Base-by-base conservation (phyloP, 2,329 filamentous ascomycete species). In the Penicillium expansum region DNA sequence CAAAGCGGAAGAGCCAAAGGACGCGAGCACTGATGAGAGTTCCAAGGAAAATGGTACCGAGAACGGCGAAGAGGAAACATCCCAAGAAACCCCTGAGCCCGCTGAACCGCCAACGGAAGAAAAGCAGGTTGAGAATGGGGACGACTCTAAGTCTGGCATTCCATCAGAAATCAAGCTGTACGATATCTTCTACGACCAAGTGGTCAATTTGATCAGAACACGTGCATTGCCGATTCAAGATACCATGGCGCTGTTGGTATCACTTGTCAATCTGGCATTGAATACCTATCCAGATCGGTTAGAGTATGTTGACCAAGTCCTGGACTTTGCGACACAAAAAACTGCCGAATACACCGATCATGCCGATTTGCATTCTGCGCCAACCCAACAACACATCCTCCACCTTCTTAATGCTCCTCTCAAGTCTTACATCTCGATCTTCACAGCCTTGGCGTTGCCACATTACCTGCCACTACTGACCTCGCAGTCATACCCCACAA, bases 151-250 rank as follows among this genome's bases (percentile, higher is more conserved):
- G 78, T 55, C 69, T 37, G 65, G 55, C 20, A 63, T 67, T 47
- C 71, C 74, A 30, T 79, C 87, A 51, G 88, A 91, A 67, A 86
- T 96, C 56, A 93, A 91, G 75, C 84, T 99, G 24, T 97, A 97
- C 74, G 92, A 97, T 75, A 91, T 97, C 58, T 99, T 97, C 81
- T 96, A 97, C 70, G 88, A 92, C 50, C 94, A 97, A 74, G 94
- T 97, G 60, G 89, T 95, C 70, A 92, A 93, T 68, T 80, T 99
- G 50, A 92, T 97, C 60, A 93, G 92, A 75, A 90, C 90, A 51
- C 91, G 97, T 69, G 88, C 91, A 64, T 82, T 99, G 51, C 89
- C 92, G 0, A 93, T 99, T 62, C 92, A 96, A 73, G 95, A 99
- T 72, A 96, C 90, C 18, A 94, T 96, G 66, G 94, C 92, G 10